Percentiles rank a stretch among this genome's conserved stretches.
Conservation (phyloP, 1,284 basidiomycete species). For the Phellopilus nigrolimitatus region DNA sequence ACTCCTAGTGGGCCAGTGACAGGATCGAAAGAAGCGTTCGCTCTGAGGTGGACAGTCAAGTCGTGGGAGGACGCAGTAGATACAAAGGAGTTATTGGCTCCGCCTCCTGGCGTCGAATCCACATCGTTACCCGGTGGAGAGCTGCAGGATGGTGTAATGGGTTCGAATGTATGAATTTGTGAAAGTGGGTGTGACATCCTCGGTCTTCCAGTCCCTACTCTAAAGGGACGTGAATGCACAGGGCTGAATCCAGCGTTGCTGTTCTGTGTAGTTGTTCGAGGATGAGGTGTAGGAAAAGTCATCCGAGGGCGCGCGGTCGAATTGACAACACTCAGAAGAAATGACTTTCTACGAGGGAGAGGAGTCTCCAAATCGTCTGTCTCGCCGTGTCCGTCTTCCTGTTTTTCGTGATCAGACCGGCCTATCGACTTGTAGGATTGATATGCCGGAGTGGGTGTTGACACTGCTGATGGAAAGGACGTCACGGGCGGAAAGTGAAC, state of each 20-base stretch:
- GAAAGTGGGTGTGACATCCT: conserved; percentile 60
- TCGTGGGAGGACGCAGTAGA: conserved; percentile 83
- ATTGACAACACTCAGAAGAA: conserved; percentile 73
- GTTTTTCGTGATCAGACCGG: conserved; percentile 22
- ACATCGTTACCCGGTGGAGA: conserved; percentile 19
- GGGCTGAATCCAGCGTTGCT: conserved; percentile 52
- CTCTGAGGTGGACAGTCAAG: conserved; percentile 70
- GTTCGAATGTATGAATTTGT: conserved; percentile 37
- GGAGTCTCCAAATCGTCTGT: conserved; percentile 48
- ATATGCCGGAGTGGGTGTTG: conserved; percentile 63
- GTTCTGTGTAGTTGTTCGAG: conserved; percentile 37
- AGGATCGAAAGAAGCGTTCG: conserved; percentile 81
- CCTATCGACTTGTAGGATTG: conserved; percentile 47
- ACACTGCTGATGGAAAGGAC: conserved; percentile 29
- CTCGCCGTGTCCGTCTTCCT: conserved; percentile 26
- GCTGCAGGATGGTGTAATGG: conserved; percentile 25
- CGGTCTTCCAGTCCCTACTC: conserved; percentile 27
- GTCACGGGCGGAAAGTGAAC: conserved; percentile 32
- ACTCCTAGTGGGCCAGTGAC: conserved; percentile 60
- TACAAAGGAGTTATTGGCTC: conserved; percentile 50
- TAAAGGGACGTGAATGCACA: conserved; percentile 31
- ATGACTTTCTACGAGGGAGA: conserved; percentile 62
- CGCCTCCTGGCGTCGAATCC: conserved; percentile 14
- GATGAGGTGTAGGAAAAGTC: conserved; percentile 62
- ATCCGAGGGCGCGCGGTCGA: conserved; percentile 69